phyloP scores from a whole-genome alignment of 2,329 filamentous ascomycete species.

The Arthrobotrys megalospora region DNA sequence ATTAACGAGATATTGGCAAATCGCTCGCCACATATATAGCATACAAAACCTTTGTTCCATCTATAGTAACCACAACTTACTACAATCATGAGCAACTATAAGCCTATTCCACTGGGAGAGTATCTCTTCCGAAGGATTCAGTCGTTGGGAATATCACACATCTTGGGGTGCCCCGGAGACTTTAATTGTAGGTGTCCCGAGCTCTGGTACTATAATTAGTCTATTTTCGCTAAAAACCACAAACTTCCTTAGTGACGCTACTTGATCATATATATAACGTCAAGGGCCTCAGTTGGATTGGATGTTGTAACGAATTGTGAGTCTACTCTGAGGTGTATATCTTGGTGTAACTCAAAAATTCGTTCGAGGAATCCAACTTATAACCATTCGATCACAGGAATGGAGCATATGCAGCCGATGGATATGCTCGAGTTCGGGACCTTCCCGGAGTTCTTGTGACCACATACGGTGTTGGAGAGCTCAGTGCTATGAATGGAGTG shows the following conservation, averaged over 20 bases:
- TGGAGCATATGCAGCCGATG: conserved; percentile 71
- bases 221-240: conserved; percentile 8
- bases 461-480: conserved; percentile 72
- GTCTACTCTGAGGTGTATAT: background rate
- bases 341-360: background rate
- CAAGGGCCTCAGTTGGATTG: conserved; percentile 67
- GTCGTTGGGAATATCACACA: conserved; percentile 64
- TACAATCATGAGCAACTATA: conserved; percentile 56
- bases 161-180: conserved; percentile 65
- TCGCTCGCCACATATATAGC: background rate
- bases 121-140: conserved; percentile 65
- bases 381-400: conserved; percentile 59
- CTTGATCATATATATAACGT: conserved; percentile 66
- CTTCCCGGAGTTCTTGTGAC: conserved; percentile 70
- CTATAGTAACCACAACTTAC: background rate
- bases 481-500: conserved; percentile 75
- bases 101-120: conserved; percentile 63
- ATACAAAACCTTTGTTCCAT: background rate
- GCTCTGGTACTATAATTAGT: background rate
- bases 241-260: conserved; percentile 56
- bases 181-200: conserved; percentile 64
- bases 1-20: background rate
- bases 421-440: conserved; percentile 71
- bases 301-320: conserved; percentile 66
- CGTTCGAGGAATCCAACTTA: background rate